phyloP scores from a whole-genome alignment of 2,329 filamentous ascomycete genomes.

The Delphinella strobiligena region DNA sequence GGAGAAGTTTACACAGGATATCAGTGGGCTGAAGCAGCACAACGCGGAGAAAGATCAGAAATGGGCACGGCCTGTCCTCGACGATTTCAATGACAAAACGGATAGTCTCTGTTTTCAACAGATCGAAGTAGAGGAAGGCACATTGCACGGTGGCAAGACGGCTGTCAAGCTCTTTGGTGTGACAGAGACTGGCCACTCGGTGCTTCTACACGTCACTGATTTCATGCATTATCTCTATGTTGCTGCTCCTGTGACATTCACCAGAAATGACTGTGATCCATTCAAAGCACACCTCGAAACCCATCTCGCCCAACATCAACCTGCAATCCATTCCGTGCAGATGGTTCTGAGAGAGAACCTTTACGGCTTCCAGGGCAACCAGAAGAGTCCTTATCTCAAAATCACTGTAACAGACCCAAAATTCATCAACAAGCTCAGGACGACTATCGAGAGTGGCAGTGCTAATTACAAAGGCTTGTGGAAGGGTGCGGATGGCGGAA shows the following conservation, averaged over 20 bases:
- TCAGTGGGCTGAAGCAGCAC: constrained; percentile 69
- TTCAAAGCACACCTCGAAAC: constrained; percentile 74
- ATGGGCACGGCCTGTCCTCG: constrained; percentile 61
- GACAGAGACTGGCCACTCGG: constrained; percentile 75
- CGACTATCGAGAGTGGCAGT: constrained; percentile 58
- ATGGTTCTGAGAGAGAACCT: constrained; percentile 82
- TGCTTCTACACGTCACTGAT: constrained; percentile 86
- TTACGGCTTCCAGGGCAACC: constrained; percentile 87
- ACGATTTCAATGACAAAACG: constrained; percentile 48
- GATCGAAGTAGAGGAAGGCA: constrained; percentile 89
- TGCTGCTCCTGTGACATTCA: constrained; percentile 73
- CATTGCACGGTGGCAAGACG: constrained; percentile 59
- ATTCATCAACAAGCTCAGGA: constrained; percentile 63
- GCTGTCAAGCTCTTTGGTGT: constrained; percentile 91
- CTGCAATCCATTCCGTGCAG: constrained; percentile 66
- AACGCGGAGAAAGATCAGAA: constrained; percentile 89
- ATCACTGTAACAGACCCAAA: constrained; percentile 87
- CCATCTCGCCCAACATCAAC: constrained; percentile 60
- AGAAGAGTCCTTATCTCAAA: constrained; percentile 83
- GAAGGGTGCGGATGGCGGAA: constrained; percentile 55
- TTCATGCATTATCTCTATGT: constrained; percentile 96
- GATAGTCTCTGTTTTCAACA: constrained; percentile 82
- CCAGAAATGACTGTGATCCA: constrained; percentile 60
- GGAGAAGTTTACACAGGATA: constrained; percentile 92
- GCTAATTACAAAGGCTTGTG: constrained; percentile 90